These are phyloP conservation scores for Paraglomus brasilianum DNA, from an alignment of 192 early-diverging fungal genomes.

Conservation along the genomic window DNA sequence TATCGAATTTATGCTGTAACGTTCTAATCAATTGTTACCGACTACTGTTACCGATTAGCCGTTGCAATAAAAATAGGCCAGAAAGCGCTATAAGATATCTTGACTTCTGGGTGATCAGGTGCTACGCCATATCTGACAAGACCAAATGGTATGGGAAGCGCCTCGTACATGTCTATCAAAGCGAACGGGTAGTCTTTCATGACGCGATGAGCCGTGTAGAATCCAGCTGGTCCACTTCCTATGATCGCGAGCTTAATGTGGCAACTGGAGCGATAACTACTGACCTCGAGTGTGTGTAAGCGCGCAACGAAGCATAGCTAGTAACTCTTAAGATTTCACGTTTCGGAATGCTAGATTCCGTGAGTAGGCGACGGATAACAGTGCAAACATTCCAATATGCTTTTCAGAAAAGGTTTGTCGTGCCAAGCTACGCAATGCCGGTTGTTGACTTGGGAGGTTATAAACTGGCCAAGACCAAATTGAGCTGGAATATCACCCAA, in stretches of 20 bases:
- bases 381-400: no score
- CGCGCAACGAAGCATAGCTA: no score
- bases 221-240: conserved; percentile 84
- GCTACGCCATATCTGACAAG: conserved; percentile 94
- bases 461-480: no score
- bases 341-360: no score
- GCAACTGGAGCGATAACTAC: no score
- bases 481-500: no score
- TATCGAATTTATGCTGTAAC: conserved; percentile 84
- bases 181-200: conserved; percentile 57
- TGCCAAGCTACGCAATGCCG: no score
- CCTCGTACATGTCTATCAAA: conserved; percentile 82
- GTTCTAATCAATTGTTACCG: conserved; percentile 54
- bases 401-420: no score
- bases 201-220: conserved; percentile 84
- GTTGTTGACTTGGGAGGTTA: no score
- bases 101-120: conserved; percentile 96
- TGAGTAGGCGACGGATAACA: no score
- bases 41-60: conserved; percentile 4
- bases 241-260: conserved; percentile 62
- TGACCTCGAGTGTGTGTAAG: no score
- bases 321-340: no score
- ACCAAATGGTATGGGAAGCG: conserved; percentile 82
- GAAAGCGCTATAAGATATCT: conserved; percentile 53
- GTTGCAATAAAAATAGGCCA: not conserved